Conservation (phyloP, 345 rosid genomes). For the Kandelia obovata region DNA sequence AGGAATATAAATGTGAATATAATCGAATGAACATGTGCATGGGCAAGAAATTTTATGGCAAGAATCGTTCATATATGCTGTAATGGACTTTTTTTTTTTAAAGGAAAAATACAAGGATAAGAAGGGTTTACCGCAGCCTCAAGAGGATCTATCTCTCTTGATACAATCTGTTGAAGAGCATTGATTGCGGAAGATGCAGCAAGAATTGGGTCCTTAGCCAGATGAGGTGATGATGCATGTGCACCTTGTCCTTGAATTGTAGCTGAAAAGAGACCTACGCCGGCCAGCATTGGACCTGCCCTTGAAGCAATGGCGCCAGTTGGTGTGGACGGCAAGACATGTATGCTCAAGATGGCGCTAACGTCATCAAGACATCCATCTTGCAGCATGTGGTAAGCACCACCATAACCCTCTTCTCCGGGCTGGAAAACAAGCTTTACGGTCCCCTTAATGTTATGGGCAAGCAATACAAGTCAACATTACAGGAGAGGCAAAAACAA, state of each 20-base stretch:
- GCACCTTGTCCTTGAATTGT: constrained; percentile 57
- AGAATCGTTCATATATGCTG: not conserved
- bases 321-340: constrained; percentile 53
- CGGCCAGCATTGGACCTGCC: constrained; percentile 61
- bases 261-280: constrained; percentile 49
- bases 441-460: constrained; percentile 41
- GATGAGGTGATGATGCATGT: constrained; percentile 58
- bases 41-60: not conserved
- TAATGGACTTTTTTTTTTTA: not conserved
- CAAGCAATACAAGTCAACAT: not conserved
- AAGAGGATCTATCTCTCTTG: constrained; percentile 69
- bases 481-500: not conserved
- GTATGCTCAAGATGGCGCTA: constrained; percentile 51
- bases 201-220: constrained; percentile 55
- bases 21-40: not conserved
- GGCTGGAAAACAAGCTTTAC: constrained; percentile 84
- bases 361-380: constrained; percentile 54
- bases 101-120: not conserved
- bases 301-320: constrained; percentile 53
- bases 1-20: too few relatives aligned
- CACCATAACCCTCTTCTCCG: constrained; percentile 68
- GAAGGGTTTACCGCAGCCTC: constrained; percentile 48
- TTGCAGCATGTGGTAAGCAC: constrained; percentile 72
- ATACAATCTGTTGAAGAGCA: constrained; percentile 72
- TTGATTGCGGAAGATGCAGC: constrained; percentile 60